phyloP scores from a whole-genome alignment of 331 rosid genomes.

The Rhamnella rubrinervis region DNA sequence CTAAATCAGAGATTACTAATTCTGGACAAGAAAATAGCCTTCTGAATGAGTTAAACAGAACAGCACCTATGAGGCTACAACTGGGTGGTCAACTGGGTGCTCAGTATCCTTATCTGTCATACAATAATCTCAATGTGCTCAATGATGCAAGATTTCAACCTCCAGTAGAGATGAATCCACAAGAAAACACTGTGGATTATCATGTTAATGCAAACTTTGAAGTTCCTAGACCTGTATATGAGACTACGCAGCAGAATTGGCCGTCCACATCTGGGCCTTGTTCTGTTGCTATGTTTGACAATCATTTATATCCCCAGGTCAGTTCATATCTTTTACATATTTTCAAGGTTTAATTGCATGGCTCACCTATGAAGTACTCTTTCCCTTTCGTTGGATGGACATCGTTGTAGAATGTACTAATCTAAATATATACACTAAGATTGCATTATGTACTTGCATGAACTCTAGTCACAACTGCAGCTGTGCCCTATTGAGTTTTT shows the following conservation, averaged over 20 bases:
- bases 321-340: conserved; percentile 13
- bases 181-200: conserved; percentile 55
- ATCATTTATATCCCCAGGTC: conserved; percentile 54
- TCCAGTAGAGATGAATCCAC: conserved; percentile 43
- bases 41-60: conserved; percentile 44
- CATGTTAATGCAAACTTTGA: conserved; percentile 58
- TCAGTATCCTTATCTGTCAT: conserved; percentile 60
- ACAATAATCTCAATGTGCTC: conserved; percentile 52
- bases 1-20: conserved; percentile 49
- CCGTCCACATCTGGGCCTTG: conserved; percentile 63
- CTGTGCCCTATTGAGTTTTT: too few relatives aligned
- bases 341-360: not conserved
- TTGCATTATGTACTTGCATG: too few relatives aligned
- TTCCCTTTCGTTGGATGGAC: not conserved
- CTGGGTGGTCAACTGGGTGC: conserved; percentile 55
- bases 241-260: conserved; percentile 57
- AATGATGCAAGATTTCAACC: conserved; percentile 52
- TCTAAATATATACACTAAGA: too few relatives aligned
- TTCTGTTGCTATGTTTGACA: conserved; percentile 62
- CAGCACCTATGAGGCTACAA: conserved; percentile 48
- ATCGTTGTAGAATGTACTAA: not conserved
- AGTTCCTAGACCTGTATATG: conserved; percentile 45
- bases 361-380: not conserved
- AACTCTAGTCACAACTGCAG: too few relatives aligned
- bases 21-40: conserved; percentile 64